Evolutionary conservation across 805 yeast genomes (phyloP), one percentile per base, ranked within the genome.

Genomic region (Nakazawaea anatomiae): DNA sequence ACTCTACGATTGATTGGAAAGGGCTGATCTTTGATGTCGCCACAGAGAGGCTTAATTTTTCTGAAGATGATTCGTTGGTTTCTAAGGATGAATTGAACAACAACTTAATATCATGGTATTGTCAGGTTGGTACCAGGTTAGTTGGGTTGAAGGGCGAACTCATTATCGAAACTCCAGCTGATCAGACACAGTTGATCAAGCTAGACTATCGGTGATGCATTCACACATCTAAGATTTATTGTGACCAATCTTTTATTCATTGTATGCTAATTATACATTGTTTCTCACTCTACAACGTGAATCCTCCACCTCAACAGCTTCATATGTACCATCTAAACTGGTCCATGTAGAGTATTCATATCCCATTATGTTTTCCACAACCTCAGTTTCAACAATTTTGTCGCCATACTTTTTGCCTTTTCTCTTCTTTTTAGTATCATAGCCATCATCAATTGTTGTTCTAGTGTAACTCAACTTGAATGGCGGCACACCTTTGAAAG

Each of bases 251-350:
- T 9, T 32, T 32, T 32, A 32, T 18, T 18, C 25, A 18, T 18
- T 2, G 25, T 18, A 18, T 18, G 25, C 14, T 38, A 38, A 10
- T 25, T 43, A 48, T 38, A 42, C 43, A 18, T 43, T 27, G 40
- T 66, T 68, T 55, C 65, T 66, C 9, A 72, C 72, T 44, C 63
- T 54, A 73, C 99, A 94, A 66, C 71, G 86, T 7, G 87, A 85
- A 69, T 94, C 99, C 43, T 80, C 80, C n/a, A 94, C 81, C 61
- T 85, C 90, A 42, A 89, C 78, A 5, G 97, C 97, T 66, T 91
- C 96, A 62, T 94, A 94, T 3, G 89, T 85, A 44, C 99, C 99
- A 65, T 91, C 97, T 56, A 89, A 70, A 57, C 88, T 86, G 1
- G 96, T 92, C 60, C 76, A 71, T 6, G 88, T 84, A 49, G 82